Conservation (phyloP, 139 green algal species). For the Haematococcus lacustris region DNA sequence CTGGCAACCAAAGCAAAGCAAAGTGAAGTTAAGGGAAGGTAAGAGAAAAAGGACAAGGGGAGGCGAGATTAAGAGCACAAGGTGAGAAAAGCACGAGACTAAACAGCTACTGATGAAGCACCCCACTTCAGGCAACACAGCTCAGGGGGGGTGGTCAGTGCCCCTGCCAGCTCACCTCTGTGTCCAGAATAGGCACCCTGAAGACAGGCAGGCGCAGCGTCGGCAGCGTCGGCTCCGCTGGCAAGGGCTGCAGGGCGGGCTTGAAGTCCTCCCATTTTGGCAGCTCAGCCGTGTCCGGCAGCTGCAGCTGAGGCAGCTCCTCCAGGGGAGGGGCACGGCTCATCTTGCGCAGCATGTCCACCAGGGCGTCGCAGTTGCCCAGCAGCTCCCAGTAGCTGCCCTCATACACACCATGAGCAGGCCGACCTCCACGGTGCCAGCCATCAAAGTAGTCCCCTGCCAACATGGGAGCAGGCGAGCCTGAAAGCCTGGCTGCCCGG, state of each 20-base stretch:
- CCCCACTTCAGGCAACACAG: too few species aligned
- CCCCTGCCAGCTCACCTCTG: slow-evolving; percentile 6
- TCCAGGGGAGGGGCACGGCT: slow-evolving; percentile 27
- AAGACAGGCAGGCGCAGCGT: slow-evolving; percentile 40
- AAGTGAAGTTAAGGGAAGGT: too few species aligned
- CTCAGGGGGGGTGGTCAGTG: too few species aligned
- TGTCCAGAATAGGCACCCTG: slow-evolving; percentile 25
- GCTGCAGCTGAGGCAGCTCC: slow-evolving; percentile 40
- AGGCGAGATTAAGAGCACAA: too few species aligned
- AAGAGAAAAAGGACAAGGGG: too few species aligned
- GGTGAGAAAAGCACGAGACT: too few species aligned
- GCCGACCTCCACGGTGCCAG: slow-evolving; percentile 26
- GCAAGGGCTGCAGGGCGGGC: slow-evolving; percentile 32
- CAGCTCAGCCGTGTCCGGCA: slow-evolving; percentile 33
- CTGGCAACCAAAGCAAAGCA: too few species aligned
- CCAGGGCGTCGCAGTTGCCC: slow-evolving; percentile 40
- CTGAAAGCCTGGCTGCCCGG: too few species aligned
- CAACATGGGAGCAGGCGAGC: background rate
- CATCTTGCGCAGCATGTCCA: slow-evolving; percentile 40
- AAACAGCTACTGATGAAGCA: too few species aligned
- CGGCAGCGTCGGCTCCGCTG: slow-evolving; percentile 20
- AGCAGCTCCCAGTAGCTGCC: slow-evolving; percentile 66
- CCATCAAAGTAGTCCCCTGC: slow-evolving; percentile 44
- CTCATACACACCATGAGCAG: slow-evolving; percentile 56
- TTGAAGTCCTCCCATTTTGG: slow-evolving; percentile 56